These are phyloP conservation scores for Starmera quercuum DNA, from an alignment of 805 yeast genomes.

Conservation along the genomic window DNA sequence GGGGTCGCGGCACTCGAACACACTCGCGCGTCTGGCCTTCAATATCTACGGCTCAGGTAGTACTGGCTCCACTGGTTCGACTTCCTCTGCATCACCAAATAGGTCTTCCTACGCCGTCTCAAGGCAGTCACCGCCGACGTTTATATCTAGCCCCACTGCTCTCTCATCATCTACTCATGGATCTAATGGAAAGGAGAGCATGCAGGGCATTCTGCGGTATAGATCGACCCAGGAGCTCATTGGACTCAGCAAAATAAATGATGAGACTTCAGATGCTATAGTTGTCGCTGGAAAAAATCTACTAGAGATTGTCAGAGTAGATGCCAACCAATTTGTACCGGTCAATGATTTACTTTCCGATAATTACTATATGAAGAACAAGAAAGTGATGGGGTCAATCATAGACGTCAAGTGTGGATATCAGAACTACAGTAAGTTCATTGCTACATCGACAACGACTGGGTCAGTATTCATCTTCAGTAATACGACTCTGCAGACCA, in stretches of 20 bases:
- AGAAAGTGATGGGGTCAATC: slow-evolving; percentile 30
- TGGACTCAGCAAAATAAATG: slow-evolving; percentile 13
- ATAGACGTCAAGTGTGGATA: slow-evolving; percentile 37
- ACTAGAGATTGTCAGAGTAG: slow-evolving; percentile 29
- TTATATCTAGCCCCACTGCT: slow-evolving; percentile 3
- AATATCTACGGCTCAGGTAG: slow-evolving; percentile 41
- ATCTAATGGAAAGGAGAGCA: slow-evolving; percentile 13
- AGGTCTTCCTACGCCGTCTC: slow-evolving; percentile 5
- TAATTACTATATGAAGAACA: slow-evolving; percentile 20
- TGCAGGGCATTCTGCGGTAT: slow-evolving; percentile 19
- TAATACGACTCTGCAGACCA: slow-evolving; percentile 19
- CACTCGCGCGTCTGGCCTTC: slow-evolving; percentile 49
- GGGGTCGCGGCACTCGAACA: slow-evolving; percentile 17
- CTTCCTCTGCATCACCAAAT: slow-evolving; percentile 11
- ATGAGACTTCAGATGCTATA: slow-evolving; percentile 15
- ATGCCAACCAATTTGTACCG: slow-evolving; percentile 10
- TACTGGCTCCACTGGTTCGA: slow-evolving; percentile 15
- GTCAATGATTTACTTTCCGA: slow-evolving; percentile 28
- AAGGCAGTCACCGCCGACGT: slow-evolving; percentile 9
- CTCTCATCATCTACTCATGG: slow-evolving; percentile 6
- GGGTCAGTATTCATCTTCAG: slow-evolving; percentile 36
- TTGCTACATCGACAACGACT: slow-evolving; percentile 38
- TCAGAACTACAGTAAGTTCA: slow-evolving; percentile 26
- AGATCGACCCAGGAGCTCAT: slow-evolving; percentile 24
- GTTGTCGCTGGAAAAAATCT: slow-evolving; percentile 36